Evolutionary conservation across 2,329 filamentous ascomycete genomes (phyloP), one percentile per base, ranked within the genome.

Genomic region (Leptodontidium sp.): DNA sequence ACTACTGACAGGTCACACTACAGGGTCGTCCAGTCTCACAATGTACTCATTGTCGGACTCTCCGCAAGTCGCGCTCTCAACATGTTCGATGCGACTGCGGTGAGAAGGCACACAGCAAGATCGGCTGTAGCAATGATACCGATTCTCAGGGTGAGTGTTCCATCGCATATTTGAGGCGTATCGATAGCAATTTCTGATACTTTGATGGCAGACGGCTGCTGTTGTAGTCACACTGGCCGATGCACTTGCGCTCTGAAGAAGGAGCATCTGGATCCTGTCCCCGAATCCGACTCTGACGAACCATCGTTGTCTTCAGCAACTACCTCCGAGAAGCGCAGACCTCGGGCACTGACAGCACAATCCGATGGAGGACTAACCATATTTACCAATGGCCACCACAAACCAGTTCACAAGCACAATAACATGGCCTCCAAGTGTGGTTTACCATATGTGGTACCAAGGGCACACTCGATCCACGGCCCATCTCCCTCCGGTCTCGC

Each of bases 1-100:
- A 47, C 53, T 70, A 61, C 68, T 67, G 40, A 69, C 55, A n/a
- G 50, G 15, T 24, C 29, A 40, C 40, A 21, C 64, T 29, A 26
- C 64, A 78, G 85, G 95, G 95, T 78, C 92, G 95, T 72, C 96
- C 96, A 71, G 94, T 98, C 76, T 97, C 96, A 77, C 96, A 99
- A 90, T 99, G 96, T 83, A 89, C 93, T 75, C 96, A 99, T 84
- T 99, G 96, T 84, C 95, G 96, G 80, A 89, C 92, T 75, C 91
- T 97, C 86, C 94, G 96, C 84, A 98, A 98, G 87, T 95, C 93
- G 81, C 93, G 96, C 77, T 91, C 94, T 68, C 93, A 95, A 73
- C 96, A 98, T 82, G 89, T 96, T 78, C 97, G 96, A 82, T 99
- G 96, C 83, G 94, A 98, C 82, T 99, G 96, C 82, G 94, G 93